A percentile compares a stretch with the other conserved stretches of the same genome.
Conservation (phyloP, 2,329 filamentous ascomycete genomes). For the Claviceps sorghi region DNA sequence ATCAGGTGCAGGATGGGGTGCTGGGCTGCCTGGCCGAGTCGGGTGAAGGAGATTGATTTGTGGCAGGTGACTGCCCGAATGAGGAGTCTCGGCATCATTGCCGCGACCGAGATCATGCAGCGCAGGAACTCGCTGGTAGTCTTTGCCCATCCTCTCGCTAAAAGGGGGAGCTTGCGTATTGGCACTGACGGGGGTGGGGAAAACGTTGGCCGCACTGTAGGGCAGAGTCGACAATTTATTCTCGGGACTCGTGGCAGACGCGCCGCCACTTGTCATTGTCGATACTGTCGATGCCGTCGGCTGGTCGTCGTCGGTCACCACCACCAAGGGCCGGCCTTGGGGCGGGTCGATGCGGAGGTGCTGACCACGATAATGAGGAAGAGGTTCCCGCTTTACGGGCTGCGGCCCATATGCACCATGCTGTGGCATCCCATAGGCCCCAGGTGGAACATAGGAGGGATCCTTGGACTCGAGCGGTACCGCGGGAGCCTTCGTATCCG, state of each 20-base stretch:
- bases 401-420: conserved; percentile 23
- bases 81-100: conserved; percentile 39
- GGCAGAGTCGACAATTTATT: conserved; percentile 47
- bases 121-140: conserved; percentile 46
- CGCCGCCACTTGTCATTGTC: conserved; percentile 37
- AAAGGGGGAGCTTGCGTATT: conserved; percentile 30
- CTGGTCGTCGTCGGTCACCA: conserved; percentile 42
- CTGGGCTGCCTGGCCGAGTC: conserved; percentile 33
- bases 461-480: conserved; percentile 78
- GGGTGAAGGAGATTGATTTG: conserved; percentile 43
- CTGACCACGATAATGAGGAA: conserved; percentile 47
- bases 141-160: conserved; percentile 37
- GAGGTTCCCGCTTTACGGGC: conserved; percentile 37
- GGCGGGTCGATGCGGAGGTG: conserved; percentile 48
- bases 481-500: conserved; percentile 50
- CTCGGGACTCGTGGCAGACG: conserved; percentile 43
- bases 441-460: conserved; percentile 44
- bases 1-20: conserved; percentile 15
- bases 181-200: conserved; percentile 50
- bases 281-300: conserved; percentile 45
- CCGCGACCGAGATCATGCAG: conserved; percentile 41
- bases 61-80: conserved; percentile 35
- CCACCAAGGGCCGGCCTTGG: conserved; percentile 38
- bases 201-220: conserved; percentile 39
- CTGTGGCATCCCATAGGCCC: conserved; percentile 48